Evolutionary conservation across 2,329 filamentous ascomycete genomes (phyloP).

Genomic region (Beauveria sp.): DNA sequence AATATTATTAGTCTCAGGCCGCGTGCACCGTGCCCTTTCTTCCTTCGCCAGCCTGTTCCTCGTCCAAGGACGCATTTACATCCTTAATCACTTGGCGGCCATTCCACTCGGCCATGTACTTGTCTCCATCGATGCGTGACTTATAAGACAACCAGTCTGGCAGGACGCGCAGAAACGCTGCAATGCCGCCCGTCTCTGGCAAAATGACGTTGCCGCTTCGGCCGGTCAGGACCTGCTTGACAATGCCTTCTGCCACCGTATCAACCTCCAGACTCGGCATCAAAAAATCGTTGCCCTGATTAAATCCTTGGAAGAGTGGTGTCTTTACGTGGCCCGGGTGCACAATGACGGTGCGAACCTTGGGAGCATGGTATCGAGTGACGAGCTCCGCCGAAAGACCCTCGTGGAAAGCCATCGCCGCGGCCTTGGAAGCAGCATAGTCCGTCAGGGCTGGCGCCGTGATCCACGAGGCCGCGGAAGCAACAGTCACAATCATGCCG

Average conservation of each 20-base stretch:
- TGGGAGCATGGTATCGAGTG: conserved; percentile 53
- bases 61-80: conserved; percentile 30
- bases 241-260: conserved; percentile 38
- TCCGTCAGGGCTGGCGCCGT: conserved; percentile 58
- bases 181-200: conserved; percentile 30
- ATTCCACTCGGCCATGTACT: conserved; percentile 35
- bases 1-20: conserved; percentile 15
- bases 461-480: conserved; percentile 55
- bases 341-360: conserved; percentile 59
- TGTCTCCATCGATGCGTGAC: conserved; percentile 36
- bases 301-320: conserved; percentile 38
- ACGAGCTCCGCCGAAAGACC: conserved; percentile 51
- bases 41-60: conserved; percentile 18
- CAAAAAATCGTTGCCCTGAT: conserved; percentile 39
- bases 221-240: conserved; percentile 41
- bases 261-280: conserved; percentile 31
- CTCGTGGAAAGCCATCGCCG: conserved; percentile 60
- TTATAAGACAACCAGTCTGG: conserved; percentile 57
- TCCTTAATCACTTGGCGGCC: conserved; percentile 42
- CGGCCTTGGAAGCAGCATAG: conserved; percentile 61
- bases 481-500: conserved; percentile 66
- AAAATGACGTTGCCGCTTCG: conserved; percentile 41
- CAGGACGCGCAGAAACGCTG: conserved; percentile 40
- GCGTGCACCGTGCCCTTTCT: conserved; percentile 33
- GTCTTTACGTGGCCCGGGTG: conserved; percentile 41